phyloP scores from a whole-genome alignment of 2,329 filamentous ascomycete genomes.

The Fusarium nodosum region DNA sequence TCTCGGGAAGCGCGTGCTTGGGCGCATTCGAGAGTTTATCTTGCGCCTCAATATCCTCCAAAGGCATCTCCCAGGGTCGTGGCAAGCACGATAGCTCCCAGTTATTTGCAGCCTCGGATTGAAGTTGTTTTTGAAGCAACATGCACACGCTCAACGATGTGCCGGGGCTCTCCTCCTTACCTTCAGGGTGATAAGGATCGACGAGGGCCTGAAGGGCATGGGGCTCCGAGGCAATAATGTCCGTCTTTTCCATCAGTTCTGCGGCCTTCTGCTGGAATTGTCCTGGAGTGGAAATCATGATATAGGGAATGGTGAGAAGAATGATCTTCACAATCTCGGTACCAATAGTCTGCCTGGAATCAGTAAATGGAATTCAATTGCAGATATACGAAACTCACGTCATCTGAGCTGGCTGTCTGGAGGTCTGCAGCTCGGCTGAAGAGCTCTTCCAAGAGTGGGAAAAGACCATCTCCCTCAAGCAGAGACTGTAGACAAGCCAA shows the following conservation, averaged over 20 bases:
- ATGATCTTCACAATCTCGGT: constrained; percentile 98
- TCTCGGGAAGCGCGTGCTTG: constrained; percentile 83
- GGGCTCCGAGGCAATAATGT: constrained; percentile 90
- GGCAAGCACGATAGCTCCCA: constrained; percentile 81
- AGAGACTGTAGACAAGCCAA: constrained; percentile 86
- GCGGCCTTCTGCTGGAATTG: constrained; percentile 80
- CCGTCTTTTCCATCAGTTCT: constrained; percentile 90
- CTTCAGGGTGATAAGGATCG: constrained; percentile 81
- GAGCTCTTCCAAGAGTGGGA: constrained; percentile 87
- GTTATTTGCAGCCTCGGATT: constrained; percentile 77
- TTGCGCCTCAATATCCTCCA: constrained; percentile 71
- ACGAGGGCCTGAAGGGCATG: constrained; percentile 88
- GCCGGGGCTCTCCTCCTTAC: constrained; percentile 72
- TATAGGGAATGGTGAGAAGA: constrained; percentile 91
- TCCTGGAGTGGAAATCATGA: constrained; percentile 79
- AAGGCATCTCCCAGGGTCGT: constrained; percentile 75
- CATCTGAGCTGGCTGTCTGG: constrained; percentile 92
- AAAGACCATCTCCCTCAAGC: constrained; percentile 86
- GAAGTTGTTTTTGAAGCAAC: constrained; percentile 87
- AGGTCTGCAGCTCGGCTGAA: constrained; percentile 92
- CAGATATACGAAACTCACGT: constrained; percentile 70
- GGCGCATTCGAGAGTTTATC: constrained; percentile 70
- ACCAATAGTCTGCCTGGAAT: constrained; percentile 67
- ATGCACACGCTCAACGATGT: constrained; percentile 79
- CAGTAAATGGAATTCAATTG: constrained; percentile 9